phyloP scores from a whole-genome alignment of 2,329 filamentous ascomycete genomes.

The Talaromyces sp. region DNA sequence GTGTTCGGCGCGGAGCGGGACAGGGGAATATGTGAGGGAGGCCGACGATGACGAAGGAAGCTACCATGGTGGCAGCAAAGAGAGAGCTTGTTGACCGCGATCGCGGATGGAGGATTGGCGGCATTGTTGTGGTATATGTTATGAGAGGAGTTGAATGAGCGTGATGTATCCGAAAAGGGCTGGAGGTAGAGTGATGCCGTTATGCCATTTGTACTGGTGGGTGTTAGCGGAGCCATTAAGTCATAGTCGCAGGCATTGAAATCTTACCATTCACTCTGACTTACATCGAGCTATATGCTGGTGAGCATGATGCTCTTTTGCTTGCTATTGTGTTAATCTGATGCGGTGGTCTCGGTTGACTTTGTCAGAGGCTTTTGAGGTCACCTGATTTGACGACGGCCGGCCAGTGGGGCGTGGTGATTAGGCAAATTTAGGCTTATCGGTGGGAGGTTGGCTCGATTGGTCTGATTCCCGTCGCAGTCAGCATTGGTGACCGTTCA shows the following conservation, averaged over 20 bases:
- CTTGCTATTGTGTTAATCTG: slow-evolving; percentile 2
- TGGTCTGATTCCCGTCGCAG: slow-evolving; percentile 1
- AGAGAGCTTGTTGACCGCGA: slow-evolving; percentile 91
- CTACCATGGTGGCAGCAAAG: slow-evolving; percentile 86
- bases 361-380: slow-evolving; percentile 4
- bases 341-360: not conserved
- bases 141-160: not conserved
- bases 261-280: slow-evolving; percentile 4
- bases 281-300: slow-evolving; percentile 1
- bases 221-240: not conserved
- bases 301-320: slow-evolving; percentile 14
- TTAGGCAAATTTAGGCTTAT: slow-evolving; percentile 12
- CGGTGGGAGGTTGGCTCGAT: slow-evolving; percentile 2
- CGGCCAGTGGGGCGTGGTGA: not conserved
- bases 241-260: too few relatives aligned
- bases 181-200: not conserved
- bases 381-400: slow-evolving; percentile 1
- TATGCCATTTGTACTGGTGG: not conserved
- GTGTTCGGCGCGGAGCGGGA: slow-evolving; percentile 71
- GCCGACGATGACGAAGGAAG: slow-evolving; percentile 88
- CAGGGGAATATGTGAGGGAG: slow-evolving; percentile 89
- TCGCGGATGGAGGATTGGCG: slow-evolving; percentile 82
- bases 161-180: not conserved
- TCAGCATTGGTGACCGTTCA: not conserved
- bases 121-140: slow-evolving; percentile 53